Percentiles rank a stretch among this genome's conserved stretches.
Conservation (phyloP, 177 flowering plant species). For the Telopea speciosissima region DNA sequence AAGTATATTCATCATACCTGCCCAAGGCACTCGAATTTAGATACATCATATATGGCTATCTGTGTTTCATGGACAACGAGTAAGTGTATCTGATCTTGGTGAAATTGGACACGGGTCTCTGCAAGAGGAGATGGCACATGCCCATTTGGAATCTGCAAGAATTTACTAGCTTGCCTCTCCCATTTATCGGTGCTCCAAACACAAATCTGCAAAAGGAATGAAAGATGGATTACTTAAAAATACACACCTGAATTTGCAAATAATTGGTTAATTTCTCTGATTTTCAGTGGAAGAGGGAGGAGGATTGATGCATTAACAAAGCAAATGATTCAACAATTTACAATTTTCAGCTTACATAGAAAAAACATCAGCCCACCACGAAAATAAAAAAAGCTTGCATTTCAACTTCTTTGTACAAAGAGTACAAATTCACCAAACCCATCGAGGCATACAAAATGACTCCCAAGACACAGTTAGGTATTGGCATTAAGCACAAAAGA, state of each 20-base stretch:
- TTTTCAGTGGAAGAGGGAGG: not conserved
- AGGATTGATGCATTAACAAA: not conserved
- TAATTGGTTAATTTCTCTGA: not conserved
- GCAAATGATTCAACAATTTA: not conserved
- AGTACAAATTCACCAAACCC: not conserved
- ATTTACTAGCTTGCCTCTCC: conserved; percentile 64
- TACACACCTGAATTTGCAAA: not conserved
- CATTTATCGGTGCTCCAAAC: conserved; percentile 92
- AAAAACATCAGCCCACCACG: not conserved
- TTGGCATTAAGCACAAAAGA: not conserved
- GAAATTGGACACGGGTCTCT: conserved; percentile 92
- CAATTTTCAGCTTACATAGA: not conserved
- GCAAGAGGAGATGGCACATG: conserved; percentile 45
- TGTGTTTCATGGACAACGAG: conserved; percentile 89
- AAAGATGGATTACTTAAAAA: not conserved
- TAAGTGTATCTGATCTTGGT: conserved; percentile 75
- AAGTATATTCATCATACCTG: conserved; percentile 42
- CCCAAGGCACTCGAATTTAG: conserved; percentile 68
- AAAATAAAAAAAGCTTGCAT: not conserved
- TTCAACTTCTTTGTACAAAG: not conserved
- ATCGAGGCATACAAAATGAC: not conserved
- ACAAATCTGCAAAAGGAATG: conserved; percentile 51
- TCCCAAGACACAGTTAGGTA: not conserved
- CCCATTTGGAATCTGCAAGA: conserved; percentile 66
- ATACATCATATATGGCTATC: conserved; percentile 77